Percentiles rank a stretch among this genome's conserved stretches.
phyloP scores from a whole-genome alignment of 768 basidiomycete species.

The Tricholoma sp. region DNA sequence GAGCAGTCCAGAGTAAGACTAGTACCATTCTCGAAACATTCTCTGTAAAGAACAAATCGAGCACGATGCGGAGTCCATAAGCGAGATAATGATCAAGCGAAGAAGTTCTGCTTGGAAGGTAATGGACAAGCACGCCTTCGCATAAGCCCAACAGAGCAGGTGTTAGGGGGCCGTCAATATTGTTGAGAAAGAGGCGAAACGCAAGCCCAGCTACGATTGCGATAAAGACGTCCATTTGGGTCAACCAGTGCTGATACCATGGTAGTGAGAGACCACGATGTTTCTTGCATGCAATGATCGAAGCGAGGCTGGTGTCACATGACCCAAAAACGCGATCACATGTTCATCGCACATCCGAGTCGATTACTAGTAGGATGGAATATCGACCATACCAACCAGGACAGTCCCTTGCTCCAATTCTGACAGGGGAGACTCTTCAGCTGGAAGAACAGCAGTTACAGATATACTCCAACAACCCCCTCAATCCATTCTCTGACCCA shows the following conservation, averaged over 20 bases:
- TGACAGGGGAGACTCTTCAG: constrained; percentile 61
- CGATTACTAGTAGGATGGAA: constrained; percentile 2
- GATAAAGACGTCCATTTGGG: constrained; percentile 38
- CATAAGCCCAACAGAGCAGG: constrained; percentile 48
- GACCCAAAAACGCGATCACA: background rate
- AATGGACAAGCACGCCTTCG: constrained; percentile 56
- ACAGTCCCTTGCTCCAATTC: constrained; percentile 54
- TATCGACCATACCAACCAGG: constrained; percentile 55
- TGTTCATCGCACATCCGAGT: background rate
- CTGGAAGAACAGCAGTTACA: constrained; percentile 33
- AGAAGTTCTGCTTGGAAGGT: constrained; percentile 24
- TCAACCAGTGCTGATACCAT: constrained; percentile 8
- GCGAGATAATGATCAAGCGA: constrained; percentile 37
- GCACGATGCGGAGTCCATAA: constrained; percentile 35
- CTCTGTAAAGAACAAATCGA: constrained; percentile 38
- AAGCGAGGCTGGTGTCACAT: background rate
- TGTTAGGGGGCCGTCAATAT: constrained; percentile 22
- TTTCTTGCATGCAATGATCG: background rate
- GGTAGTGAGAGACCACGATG: constrained; percentile 3
- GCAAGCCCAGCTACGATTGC: constrained; percentile 37
- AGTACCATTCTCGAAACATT: constrained; percentile 27
- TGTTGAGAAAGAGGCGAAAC: constrained; percentile 32
- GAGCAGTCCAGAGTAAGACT: constrained; percentile 33
- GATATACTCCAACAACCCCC: constrained; percentile 17
- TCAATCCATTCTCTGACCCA: constrained; percentile 20